These are phyloP conservation scores for Geotrichum europaeum DNA, from an alignment of 1,139 yeast species.

Conservation along the genomic window DNA sequence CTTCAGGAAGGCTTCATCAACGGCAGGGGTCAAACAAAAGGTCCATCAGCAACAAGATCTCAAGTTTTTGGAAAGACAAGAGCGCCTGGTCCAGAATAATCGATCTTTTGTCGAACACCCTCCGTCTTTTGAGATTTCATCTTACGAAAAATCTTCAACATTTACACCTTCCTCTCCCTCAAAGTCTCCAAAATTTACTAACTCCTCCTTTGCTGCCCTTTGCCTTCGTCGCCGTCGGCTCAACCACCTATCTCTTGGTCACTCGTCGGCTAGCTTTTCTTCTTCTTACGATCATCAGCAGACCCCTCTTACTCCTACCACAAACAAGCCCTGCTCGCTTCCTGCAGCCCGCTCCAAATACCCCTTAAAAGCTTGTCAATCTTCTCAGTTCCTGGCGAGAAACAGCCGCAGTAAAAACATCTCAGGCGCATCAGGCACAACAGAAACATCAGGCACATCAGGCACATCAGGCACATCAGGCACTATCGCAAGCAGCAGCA, in stretches of 20 bases:
- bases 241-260: not conserved
- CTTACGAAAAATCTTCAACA: not conserved
- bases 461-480: constrained; percentile 3
- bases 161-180: not conserved
- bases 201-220: not conserved
- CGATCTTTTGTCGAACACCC: not conserved
- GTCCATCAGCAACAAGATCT: not conserved
- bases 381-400: not conserved
- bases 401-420: not conserved
- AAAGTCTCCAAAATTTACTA: not conserved
- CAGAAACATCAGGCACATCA: not conserved
- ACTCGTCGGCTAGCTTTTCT: not conserved
- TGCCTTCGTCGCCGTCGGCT: not conserved
- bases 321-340: not conserved
- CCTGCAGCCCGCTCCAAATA: not conserved
- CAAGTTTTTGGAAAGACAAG: not conserved
- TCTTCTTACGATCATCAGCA: not conserved
- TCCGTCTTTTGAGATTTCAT: not conserved
- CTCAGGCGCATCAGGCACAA: not conserved
- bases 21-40: not conserved
- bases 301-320: not conserved
- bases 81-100: not conserved
- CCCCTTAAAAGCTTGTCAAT: not conserved
- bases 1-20: not conserved
- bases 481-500: not conserved